Percentiles rank a stretch among this genome's conserved stretches.
phyloP scores from a whole-genome alignment of 2,329 filamentous ascomycete genomes.

The Botrytis pseudocinerea region DNA sequence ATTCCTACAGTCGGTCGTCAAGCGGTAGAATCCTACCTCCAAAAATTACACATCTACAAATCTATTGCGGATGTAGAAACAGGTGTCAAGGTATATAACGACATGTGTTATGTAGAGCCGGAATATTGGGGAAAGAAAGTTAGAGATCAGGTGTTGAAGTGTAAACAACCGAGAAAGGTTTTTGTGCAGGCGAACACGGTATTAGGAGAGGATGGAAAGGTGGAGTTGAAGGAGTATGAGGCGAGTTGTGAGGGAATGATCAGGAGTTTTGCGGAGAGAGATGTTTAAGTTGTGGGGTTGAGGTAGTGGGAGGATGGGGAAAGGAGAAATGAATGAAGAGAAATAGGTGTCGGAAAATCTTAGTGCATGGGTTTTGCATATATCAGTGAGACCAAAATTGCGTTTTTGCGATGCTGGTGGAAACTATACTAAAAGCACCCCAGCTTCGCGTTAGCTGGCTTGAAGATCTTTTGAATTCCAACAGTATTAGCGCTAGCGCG shows the following conservation, averaged over 20 bases:
- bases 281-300: constrained; percentile 27
- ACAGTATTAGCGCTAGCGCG: not conserved
- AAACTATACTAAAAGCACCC: not conserved
- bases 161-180: constrained; percentile 83
- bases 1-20: constrained; percentile 81
- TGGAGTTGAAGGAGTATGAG: constrained; percentile 83
- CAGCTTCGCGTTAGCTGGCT: not conserved
- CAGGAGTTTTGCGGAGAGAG: constrained; percentile 72
- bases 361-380: not conserved
- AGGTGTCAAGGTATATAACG: constrained; percentile 77
- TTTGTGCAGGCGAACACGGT: constrained; percentile 94
- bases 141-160: constrained; percentile 70
- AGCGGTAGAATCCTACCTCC: constrained; percentile 80
- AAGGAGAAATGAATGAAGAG: not conserved
- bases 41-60: constrained; percentile 92
- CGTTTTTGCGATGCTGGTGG: not conserved
- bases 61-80: constrained; percentile 78
- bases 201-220: constrained; percentile 67
- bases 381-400: not conserved
- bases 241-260: constrained; percentile 78
- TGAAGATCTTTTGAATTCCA: not conserved
- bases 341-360: not conserved
- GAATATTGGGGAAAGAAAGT: constrained; percentile 84
- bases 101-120: constrained; percentile 77
- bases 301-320: not conserved